Base-by-base conservation (phyloP, 306 rosid genomes). In the Vicia villosa region DNA sequence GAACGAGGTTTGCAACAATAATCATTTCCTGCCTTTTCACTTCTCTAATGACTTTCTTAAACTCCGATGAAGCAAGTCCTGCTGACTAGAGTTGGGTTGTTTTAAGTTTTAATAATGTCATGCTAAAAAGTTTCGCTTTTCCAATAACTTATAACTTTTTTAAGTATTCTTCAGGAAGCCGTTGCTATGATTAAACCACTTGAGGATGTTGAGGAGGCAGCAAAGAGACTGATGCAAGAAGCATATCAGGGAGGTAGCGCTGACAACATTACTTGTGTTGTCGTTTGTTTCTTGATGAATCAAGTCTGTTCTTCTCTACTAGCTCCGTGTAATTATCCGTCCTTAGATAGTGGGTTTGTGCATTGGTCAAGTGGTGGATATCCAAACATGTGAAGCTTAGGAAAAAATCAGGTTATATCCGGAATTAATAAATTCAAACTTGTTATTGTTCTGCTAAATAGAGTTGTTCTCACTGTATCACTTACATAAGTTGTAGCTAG, bases 191-290 rank as follows among this genome's bases (percentile, higher is more conserved):
- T 86, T 10, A 88, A 89, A 72, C 86, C 91, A 66, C 86, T 92
- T 67, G 83, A 71, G 74, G 92, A 92, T 52, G 82, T 96, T 28
- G 95, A 92, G 81, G 93, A 86, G 54, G 91, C 92, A 2, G 92
- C 98, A n/a, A 92, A 90, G 83, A 88, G 86, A 73, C 78, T 92
- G 83, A 80, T 90, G 91, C 86, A 77, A 69, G 98, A 92, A 83
- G 98, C 98, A 73, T 82, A 49, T 61, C 88, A 84, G 73, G 86
- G 96, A 85, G 96, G 98, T 13, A 92, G 98, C 64, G 90, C 98
- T 28, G 98, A 92, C 77, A 92, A 92, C 66, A 88, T 92, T 74
- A 92, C 98, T 10, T 85, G 89, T 10, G 93, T 92, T 20, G 98
- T 92, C 12, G 98, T 92, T 47, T 96, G 98, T 72, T 92, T 92